Conservation (phyloP, 805 yeast genomes). For the Priceomyces medius region DNA sequence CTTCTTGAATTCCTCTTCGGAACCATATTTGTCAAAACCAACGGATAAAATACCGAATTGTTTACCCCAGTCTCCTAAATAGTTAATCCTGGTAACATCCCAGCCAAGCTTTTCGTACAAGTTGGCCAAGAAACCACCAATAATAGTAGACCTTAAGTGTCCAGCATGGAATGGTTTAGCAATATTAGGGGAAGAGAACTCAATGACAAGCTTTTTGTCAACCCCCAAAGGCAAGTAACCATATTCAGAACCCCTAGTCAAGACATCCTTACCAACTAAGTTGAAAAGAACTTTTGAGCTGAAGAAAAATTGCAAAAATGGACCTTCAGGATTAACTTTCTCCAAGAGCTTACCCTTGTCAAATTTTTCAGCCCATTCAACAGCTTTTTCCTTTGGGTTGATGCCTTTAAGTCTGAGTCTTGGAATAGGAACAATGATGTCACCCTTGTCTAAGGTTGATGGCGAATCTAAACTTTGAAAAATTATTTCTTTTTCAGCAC, state of each 20-base stretch:
- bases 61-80: constrained; percentile 99
- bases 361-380: constrained; percentile 75
- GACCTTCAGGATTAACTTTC: constrained; percentile 80
- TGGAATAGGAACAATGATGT: constrained; percentile 88
- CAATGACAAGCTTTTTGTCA: constrained; percentile 72
- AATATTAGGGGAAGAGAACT: constrained; percentile 96
- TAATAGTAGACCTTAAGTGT: constrained; percentile 94
- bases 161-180: constrained; percentile 99
- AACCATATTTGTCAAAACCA: constrained; percentile 85
- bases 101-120: constrained; percentile 88
- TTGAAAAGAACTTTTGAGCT: constrained; percentile 63
- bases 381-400: constrained; percentile 70
- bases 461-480: constrained; percentile 89
- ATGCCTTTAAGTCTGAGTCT: constrained; percentile 76
- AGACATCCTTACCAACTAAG: constrained; percentile 66
- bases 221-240: constrained; percentile 76
- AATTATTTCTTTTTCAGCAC: constrained; percentile 66
- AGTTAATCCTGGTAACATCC: constrained; percentile 90
- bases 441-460: constrained; percentile 84
- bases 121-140: constrained; percentile 92
- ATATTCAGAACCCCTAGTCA: constrained; percentile 58
- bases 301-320: constrained; percentile 87
- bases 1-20: constrained; percentile 60
- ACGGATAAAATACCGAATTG: constrained; percentile 96
- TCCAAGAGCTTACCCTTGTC: constrained; percentile 68